phyloP scores from a whole-genome alignment of 2,329 filamentous ascomycete species.

The Trichoderma afroharzianum region DNA sequence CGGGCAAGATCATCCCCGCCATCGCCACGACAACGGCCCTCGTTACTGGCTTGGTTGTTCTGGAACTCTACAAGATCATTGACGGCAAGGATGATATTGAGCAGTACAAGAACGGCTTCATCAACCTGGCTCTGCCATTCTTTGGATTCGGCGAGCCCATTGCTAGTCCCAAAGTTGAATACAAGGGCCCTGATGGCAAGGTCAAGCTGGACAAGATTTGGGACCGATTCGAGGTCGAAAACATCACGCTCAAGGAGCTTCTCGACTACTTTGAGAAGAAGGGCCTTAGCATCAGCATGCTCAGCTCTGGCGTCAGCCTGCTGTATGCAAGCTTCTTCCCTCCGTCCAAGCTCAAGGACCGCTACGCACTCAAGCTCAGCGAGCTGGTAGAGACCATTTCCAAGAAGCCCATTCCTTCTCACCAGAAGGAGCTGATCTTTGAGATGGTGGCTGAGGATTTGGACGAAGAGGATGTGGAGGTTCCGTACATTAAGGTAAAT shows the following conservation, averaged over 20 bases:
- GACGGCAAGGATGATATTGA: slow-evolving; percentile 96
- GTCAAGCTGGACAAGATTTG: slow-evolving; percentile 93
- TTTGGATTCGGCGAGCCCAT: slow-evolving; percentile 98
- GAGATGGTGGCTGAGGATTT: slow-evolving; percentile 91
- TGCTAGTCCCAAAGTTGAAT: slow-evolving; percentile 86
- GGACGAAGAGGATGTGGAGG: slow-evolving; percentile 89
- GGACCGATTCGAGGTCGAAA: slow-evolving; percentile 90
- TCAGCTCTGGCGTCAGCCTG: slow-evolving; percentile 94
- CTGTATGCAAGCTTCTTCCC: slow-evolving; percentile 93
- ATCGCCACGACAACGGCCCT: slow-evolving; percentile 96
- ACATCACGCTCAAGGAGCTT: slow-evolving; percentile 82
- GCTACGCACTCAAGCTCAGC: slow-evolving; percentile 79
- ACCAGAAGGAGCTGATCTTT: slow-evolving; percentile 95
- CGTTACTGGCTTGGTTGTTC: slow-evolving; percentile 85
- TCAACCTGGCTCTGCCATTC: slow-evolving; percentile 94
- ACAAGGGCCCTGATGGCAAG: slow-evolving; percentile 72
- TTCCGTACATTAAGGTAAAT: slow-evolving; percentile 93
- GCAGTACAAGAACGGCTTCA: slow-evolving; percentile 98
- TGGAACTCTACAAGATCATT: slow-evolving; percentile 94
- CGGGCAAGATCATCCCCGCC: slow-evolving; percentile 97
- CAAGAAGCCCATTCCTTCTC: slow-evolving; percentile 84
- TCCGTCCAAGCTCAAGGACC: slow-evolving; percentile 72
- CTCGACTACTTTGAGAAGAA: slow-evolving; percentile 75
- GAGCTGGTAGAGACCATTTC: slow-evolving; percentile 83
- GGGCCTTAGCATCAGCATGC: slow-evolving; percentile 82